Percentiles rank a stretch among this genome's conserved stretches.
Conservation (phyloP, 2,329 filamentous ascomycete species). For the Septoria petroselini region DNA sequence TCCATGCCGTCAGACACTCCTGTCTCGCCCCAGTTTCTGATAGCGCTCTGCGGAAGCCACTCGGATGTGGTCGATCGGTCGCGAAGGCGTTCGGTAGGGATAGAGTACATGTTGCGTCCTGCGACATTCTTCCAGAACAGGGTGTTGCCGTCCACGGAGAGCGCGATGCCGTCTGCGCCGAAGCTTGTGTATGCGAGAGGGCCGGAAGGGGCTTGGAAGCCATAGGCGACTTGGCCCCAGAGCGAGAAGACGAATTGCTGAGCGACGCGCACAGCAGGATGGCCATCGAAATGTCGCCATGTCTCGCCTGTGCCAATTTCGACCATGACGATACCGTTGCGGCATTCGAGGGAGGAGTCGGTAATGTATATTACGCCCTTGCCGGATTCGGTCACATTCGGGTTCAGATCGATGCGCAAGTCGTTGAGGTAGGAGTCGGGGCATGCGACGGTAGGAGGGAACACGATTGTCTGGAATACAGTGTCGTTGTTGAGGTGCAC, state of each 20-base stretch:
- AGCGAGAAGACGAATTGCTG: slow-evolving; percentile 49
- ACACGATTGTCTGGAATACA: slow-evolving; percentile 52
- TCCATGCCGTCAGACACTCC: slow-evolving; percentile 54
- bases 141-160: slow-evolving; percentile 49
- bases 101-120: slow-evolving; percentile 45
- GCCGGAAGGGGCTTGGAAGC: slow-evolving; percentile 36
- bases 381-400: slow-evolving; percentile 42
- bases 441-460: slow-evolving; percentile 48
- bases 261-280: slow-evolving; percentile 42
- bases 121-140: slow-evolving; percentile 49
- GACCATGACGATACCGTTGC: slow-evolving; percentile 51
- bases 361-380: slow-evolving; percentile 54
- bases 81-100: slow-evolving; percentile 46
- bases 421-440: slow-evolving; percentile 54
- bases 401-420: slow-evolving; percentile 52
- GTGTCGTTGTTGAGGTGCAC: slow-evolving; percentile 48
- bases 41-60: slow-evolving; percentile 44
- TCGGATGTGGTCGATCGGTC: slow-evolving; percentile 43
- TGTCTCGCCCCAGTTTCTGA: slow-evolving; percentile 47
- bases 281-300: slow-evolving; percentile 51
- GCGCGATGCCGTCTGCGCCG: slow-evolving; percentile 52
- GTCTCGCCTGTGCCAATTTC: slow-evolving; percentile 50
- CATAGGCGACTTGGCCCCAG: slow-evolving; percentile 50
- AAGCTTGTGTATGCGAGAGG: slow-evolving; percentile 43
- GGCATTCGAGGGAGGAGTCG: slow-evolving; percentile 49